phyloP scores from a whole-genome alignment of 306 rosid species.

The Rosa chinensis region DNA sequence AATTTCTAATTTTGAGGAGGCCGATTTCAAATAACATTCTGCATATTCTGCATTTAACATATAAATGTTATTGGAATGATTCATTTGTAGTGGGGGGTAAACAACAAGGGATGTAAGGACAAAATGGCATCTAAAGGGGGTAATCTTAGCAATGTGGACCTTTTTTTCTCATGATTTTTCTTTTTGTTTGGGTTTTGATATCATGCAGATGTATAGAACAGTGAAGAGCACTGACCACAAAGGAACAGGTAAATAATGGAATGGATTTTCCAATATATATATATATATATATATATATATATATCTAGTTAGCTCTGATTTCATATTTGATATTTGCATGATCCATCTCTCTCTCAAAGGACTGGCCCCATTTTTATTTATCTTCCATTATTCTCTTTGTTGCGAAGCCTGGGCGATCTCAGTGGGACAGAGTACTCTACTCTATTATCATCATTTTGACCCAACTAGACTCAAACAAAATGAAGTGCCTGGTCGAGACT shows the following conservation, averaged over 20 bases:
- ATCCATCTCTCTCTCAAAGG: not conserved
- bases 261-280: slow-evolving; percentile 23
- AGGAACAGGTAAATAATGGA: slow-evolving; percentile 54
- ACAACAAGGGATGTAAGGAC: slow-evolving; percentile 55
- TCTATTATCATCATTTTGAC: slow-evolving; percentile 42
- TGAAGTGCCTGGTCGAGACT: slow-evolving; percentile 14
- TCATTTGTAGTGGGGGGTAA: slow-evolving; percentile 45
- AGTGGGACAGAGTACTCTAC: slow-evolving; percentile 33
- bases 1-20: slow-evolving; percentile 15
- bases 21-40: not conserved
- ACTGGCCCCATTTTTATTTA: slow-evolving; percentile 30
- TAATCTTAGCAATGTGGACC: slow-evolving; percentile 39
- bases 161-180: slow-evolving; percentile 23
- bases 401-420: slow-evolving; percentile 37
- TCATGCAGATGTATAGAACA: slow-evolving; percentile 99
- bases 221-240: slow-evolving; percentile 85
- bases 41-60: slow-evolving; percentile 1
- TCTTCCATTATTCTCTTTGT: slow-evolving; percentile 51
- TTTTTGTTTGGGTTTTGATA: slow-evolving; percentile 25
- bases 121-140: slow-evolving; percentile 53
- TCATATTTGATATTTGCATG: not conserved
- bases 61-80: slow-evolving; percentile 17
- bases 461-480: slow-evolving; percentile 22
- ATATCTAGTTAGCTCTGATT: not conserved
- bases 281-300: not conserved